phyloP scores from a whole-genome alignment of 257 asterid species.

The Ocimum tenuiflorum region DNA sequence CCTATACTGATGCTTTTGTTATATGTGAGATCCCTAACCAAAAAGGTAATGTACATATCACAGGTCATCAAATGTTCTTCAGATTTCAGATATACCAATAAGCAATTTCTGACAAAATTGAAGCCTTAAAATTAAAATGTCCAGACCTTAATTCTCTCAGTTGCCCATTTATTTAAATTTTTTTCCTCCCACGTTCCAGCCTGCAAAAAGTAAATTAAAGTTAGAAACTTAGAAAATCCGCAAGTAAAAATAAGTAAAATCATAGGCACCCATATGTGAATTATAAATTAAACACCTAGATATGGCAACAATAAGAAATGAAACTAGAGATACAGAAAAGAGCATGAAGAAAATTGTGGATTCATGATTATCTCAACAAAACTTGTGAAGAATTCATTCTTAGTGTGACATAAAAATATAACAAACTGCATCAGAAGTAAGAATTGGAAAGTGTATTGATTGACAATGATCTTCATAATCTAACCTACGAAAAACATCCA shows the following conservation, averaged over 20 bases:
- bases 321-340: neutral
- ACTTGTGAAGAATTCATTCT: too few species aligned
- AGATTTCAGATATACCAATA: neutral
- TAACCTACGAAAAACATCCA: neutral
- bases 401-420: neutral
- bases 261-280: too few species aligned
- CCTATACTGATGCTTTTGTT: neutral
- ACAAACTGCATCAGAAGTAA: neutral
- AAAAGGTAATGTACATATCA: neutral
- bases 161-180: conserved; percentile 45
- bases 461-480: neutral
- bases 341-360: too few species aligned
- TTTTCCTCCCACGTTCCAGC: conserved; percentile 67
- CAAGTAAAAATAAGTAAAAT: too few species aligned
- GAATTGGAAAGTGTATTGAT: neutral
- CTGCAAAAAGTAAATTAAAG: conserved; percentile 17
- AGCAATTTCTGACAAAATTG: neutral
- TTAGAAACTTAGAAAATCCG: neutral
- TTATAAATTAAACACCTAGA: neutral
- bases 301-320: neutral
- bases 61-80: neutral
- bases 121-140: neutral
- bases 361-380: too few species aligned
- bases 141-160: conserved; percentile 43
- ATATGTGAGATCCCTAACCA: conserved; percentile 3